Base-by-base conservation (phyloP, 2,329 filamentous ascomycete species). In the Chaetomium sp. region DNA sequence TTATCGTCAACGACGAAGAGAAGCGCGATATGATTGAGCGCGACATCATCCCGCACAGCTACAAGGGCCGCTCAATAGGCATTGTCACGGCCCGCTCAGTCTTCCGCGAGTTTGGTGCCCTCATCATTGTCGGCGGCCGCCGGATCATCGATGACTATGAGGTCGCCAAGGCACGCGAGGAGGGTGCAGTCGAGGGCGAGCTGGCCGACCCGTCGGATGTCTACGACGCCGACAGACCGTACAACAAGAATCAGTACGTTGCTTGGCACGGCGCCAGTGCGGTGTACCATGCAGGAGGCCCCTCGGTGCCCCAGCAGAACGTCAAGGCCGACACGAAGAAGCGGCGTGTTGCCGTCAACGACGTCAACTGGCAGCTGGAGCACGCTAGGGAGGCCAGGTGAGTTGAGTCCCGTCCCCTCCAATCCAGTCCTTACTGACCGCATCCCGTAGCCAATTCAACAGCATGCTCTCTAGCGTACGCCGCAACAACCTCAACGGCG, bases 191-290 rank as follows among this genome's bases (percentile, higher is more conserved):
- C 2, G 94, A 97, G 76, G 95, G 95, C 69, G 92, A 96, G 75
- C 76, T 98, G 27, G 95, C 93, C 21, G 95, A 98, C 73, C 94
- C 94, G 0, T 90, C 93, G 66, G 95, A 99, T 77, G 84, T 83
- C 66, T 84, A 93, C 50, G 85, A 93, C 29, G 84, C 85, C 9
- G 91, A 90, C 47, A 90, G 96, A 75, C 83, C 88, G n/a, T 99
- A 99, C 83, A 97, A 99, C 82, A 93, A 94, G 79, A 99, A 99
- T 75, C 93, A 97, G 76, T 99, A 97, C 74, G 95, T 99, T 31
- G 95, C 95, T 31, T 99, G 95, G 95, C 93, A 97, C 75, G 95
- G 95, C 57, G 95, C 95, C 56, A 98, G 94, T 76, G 89, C 91
- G 47, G 95, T 99, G 27, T 99, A 99, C 75, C 93, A 98, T 75